Conservation (phyloP, 495 filamentous ascomycete genomes). For the Ascodesmis nigricans region DNA sequence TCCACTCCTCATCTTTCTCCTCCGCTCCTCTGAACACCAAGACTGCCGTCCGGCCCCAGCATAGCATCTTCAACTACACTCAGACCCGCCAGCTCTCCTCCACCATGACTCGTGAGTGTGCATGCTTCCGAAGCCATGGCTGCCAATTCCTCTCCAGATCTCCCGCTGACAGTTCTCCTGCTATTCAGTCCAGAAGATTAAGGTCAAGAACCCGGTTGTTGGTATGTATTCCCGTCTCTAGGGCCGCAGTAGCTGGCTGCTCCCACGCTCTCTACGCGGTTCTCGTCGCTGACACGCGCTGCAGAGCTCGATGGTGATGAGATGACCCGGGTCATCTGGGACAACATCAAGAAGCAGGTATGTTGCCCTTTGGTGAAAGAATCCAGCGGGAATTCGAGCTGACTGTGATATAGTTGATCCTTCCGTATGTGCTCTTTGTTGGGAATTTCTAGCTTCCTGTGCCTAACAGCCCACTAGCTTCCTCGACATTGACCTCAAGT, state of each 20-base stretch:
- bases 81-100: no score
- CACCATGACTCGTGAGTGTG: no score
- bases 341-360: slow-evolving; percentile 89
- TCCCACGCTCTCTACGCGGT: no score
- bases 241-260: not conserved
- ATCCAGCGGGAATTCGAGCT: slow-evolving; percentile 11
- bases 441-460: slow-evolving; percentile 1
- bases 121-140: no score
- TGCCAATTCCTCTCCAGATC: no score
- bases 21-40: no score
- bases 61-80: no score
- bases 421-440: slow-evolving; percentile 31
- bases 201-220: slow-evolving; percentile 93
- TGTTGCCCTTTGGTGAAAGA: slow-evolving; percentile 10
- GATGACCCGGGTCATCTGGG: slow-evolving; percentile 98
- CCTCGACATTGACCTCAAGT: slow-evolving; percentile 93
- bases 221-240: slow-evolving; percentile 24
- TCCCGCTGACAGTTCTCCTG: no score
- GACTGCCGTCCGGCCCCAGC: no score
- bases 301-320: slow-evolving; percentile 86
- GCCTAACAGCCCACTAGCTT: no score
- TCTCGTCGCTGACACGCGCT: no score
- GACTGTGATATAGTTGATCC: slow-evolving; percentile 43
- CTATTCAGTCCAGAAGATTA: slow-evolving; percentile 44
- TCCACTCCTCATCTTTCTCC: no score